Conservation (phyloP, 139 green algal genomes). For the Closterium sp. region DNA sequence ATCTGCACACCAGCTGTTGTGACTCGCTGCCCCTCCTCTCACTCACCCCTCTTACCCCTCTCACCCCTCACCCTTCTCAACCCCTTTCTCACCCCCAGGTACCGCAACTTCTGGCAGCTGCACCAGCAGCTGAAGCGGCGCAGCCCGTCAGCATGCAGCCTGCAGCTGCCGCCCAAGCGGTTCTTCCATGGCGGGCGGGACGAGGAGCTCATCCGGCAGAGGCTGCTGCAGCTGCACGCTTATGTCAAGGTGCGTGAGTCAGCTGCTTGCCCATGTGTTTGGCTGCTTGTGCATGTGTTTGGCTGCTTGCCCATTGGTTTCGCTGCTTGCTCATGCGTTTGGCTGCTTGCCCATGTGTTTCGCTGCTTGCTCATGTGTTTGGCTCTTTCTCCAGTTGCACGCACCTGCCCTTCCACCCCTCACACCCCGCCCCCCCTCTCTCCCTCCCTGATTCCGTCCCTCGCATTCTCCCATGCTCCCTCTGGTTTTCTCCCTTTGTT, state of each 20-base stretch:
- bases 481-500: neutral
- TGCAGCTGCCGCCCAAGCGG: conserved; percentile 37
- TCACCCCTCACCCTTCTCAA: too few relatives aligned
- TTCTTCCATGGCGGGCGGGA: conserved; percentile 30
- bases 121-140: conserved; percentile 30
- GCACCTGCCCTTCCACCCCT: too few relatives aligned
- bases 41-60: too few relatives aligned
- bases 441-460: neutral
- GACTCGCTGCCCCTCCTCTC: too few relatives aligned
- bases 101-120: conserved; percentile 43
- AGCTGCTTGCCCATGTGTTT: too few relatives aligned
- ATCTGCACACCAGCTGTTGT: too few relatives aligned
- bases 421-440: neutral
- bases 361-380: too few relatives aligned
- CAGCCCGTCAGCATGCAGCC: conserved; percentile 5
- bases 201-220: conserved; percentile 13
- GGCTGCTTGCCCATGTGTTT: too few relatives aligned
- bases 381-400: too few relatives aligned
- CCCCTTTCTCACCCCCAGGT: neutral
- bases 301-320: too few relatives aligned
- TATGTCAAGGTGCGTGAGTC: conserved; percentile 28
- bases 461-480: neutral
- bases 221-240: conserved; percentile 20
- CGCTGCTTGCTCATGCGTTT: too few relatives aligned
- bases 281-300: too few relatives aligned